phyloP scores from a whole-genome alignment of 352 stramenopile genomes.

The Phytophthora cajani region DNA sequence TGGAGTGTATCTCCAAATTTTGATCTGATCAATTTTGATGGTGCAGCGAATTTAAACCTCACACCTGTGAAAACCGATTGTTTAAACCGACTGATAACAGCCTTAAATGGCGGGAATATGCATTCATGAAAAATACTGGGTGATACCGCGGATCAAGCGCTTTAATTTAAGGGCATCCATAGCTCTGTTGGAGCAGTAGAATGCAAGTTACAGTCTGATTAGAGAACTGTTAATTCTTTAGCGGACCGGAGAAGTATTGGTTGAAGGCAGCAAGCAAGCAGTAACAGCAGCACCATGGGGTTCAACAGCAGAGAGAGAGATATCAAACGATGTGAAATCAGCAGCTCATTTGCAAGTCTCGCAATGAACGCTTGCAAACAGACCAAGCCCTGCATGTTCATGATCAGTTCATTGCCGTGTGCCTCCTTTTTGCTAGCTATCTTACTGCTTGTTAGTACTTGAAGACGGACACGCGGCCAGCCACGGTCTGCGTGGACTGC shows the following conservation, averaged over 20 bases:
- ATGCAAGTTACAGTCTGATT: too few species aligned
- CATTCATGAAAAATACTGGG: too few species aligned
- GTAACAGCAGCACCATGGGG: background rate
- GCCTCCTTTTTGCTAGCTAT: slow-evolving; percentile 12
- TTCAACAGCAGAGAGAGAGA: background rate
- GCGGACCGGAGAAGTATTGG: background rate
- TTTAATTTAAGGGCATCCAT: too few species aligned
- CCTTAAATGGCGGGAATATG: too few species aligned
- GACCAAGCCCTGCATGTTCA: slow-evolving; percentile 9
- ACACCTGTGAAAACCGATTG: too few species aligned
- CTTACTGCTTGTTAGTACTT: slow-evolving; percentile 62
- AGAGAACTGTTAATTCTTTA: too few species aligned
- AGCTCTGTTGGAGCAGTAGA: too few species aligned
- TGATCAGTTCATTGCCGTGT: slow-evolving; percentile 13
- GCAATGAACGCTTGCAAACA: background rate
- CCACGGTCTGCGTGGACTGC: slow-evolving; percentile 65
- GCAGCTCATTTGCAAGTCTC: background rate
- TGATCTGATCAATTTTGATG: too few species aligned
- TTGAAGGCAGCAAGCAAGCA: slow-evolving; percentile 13
- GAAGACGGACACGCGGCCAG: slow-evolving; percentile 75
- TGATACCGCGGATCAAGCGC: too few species aligned
- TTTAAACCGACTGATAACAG: too few species aligned
- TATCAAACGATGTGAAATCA: background rate
- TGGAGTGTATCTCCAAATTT: too few species aligned
- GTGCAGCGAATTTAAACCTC: too few species aligned